Conservation (phyloP, 129 eudicot genomes). For the Silybum marianum region DNA sequence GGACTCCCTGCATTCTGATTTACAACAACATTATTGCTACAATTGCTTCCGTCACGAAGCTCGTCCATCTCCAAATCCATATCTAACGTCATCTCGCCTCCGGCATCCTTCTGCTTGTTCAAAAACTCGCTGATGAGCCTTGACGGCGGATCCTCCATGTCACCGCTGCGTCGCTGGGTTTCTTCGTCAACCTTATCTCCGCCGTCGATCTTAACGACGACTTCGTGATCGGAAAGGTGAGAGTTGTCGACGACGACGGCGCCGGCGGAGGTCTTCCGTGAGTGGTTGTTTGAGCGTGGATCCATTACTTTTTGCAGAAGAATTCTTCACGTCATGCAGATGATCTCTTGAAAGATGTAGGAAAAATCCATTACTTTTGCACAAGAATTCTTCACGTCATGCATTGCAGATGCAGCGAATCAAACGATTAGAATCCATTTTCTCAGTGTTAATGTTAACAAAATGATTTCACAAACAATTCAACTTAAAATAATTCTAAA, state of each 20-base stretch:
- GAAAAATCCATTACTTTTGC: slow-evolving; percentile 10
- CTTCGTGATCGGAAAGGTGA: slow-evolving; percentile 27
- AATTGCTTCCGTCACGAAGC: slow-evolving; percentile 29
- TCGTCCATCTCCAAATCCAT: slow-evolving; percentile 76
- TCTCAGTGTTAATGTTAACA: no score
- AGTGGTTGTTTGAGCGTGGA: slow-evolving; percentile 21
- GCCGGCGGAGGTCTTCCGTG: slow-evolving; percentile 27
- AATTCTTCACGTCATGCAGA: slow-evolving; percentile 3
- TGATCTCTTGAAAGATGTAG: slow-evolving; percentile 22
- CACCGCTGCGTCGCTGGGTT: background rate
- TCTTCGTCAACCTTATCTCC: slow-evolving; percentile 23
- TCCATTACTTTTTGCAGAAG: slow-evolving; percentile 6
- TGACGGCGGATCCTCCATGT: slow-evolving; percentile 60
- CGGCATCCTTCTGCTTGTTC: slow-evolving; percentile 49
- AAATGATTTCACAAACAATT: background rate
- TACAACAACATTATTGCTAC: background rate
- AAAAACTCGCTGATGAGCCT: slow-evolving; percentile 55
- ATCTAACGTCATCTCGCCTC: slow-evolving; percentile 54
- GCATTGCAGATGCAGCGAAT: slow-evolving; percentile 11
- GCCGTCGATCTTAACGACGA: slow-evolving; percentile 38
- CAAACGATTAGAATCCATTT: background rate
- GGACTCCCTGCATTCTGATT: slow-evolving; percentile 24
- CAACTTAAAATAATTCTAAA: no score
- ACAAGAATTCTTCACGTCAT: slow-evolving; percentile 2
- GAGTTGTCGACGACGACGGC: slow-evolving; percentile 1